phyloP scores from a whole-genome alignment of 2,329 filamentous ascomycete genomes.

The Hymenoscyphus fructigenus region DNA sequence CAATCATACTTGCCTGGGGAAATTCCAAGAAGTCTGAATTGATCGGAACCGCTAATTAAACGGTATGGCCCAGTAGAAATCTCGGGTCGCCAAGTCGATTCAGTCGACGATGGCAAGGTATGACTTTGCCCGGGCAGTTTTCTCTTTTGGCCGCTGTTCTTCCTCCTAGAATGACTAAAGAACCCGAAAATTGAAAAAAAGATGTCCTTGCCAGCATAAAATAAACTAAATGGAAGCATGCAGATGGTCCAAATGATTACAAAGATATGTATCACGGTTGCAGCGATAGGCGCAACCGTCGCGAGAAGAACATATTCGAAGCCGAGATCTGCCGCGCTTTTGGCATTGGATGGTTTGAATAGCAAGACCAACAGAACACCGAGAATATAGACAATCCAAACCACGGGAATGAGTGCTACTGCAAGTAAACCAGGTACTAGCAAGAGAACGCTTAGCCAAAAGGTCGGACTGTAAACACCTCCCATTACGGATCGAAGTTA shows the following conservation, averaged over 20 bases:
- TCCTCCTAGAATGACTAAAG: too few relatives aligned
- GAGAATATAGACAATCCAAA: not conserved
- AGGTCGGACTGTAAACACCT: not conserved
- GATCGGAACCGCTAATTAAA: not conserved
- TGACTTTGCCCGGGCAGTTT: not conserved
- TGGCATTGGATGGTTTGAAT: not conserved
- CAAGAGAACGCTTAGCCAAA: not conserved
- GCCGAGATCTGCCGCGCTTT: not conserved
- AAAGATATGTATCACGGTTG: not conserved
- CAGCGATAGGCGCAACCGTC: not conserved
- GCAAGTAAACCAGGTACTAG: not conserved
- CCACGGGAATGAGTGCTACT: not conserved
- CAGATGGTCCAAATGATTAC: not conserved
- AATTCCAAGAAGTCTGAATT: not conserved
- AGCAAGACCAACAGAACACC: not conserved
- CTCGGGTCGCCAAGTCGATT: not conserved
- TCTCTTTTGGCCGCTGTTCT: not conserved
- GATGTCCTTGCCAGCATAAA: not conserved
- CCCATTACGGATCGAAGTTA: not conserved
- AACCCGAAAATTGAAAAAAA: too few relatives aligned
- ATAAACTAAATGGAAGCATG: not conserved
- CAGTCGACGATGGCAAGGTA: not conserved
- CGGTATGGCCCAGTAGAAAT: not conserved
- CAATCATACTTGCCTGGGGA: not conserved
- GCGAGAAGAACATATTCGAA: not conserved